Base-by-base conservation (phyloP, 257 asterid species). In the Anisodus tanguticus region DNA sequence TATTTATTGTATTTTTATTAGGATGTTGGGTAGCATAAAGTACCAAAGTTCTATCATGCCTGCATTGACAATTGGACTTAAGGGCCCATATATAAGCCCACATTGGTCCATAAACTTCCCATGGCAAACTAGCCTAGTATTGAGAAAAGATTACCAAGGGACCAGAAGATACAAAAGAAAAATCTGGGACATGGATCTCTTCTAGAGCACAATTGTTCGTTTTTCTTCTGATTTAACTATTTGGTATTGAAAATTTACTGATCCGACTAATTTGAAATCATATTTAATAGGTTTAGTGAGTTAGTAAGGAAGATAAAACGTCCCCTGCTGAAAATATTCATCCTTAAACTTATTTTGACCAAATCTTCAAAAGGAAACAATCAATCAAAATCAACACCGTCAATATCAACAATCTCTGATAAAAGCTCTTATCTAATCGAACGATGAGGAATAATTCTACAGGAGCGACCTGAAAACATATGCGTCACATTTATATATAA, bases 391-490 rank as follows among this genome's bases (percentile, higher is more conserved):
- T 3, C 43, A 49, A 4, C 39, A 43, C 0, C 2, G 6, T 6
- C 6, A 17, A 9, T 45, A 17, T 2, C 4, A 70, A 19, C 4
- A 70, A 19, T 35, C 54, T 72, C 45, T 41, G 45, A 41, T 41
- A 0, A 41, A 41, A 41, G 5, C 45, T 3, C 17, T 5, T 4
- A 9, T 45, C 16, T 2, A 74, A 19, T 72, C 0, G 12, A 5
- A 47, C 0, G 12, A 74, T 59, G 31, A 0, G 16, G 19, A 17
- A 17, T 58, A 59, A 9, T 59, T 59, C 31, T 17, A 59, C 64
- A 59, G 64, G 64, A 26, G 64, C 64, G 64, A 59, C 64, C 10
- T 59, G 64, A 59, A 26, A 59, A 59, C 64, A 59, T 59, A 59
- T 59, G 31, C 17, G 3, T 51, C 19, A 74, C 22, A 49, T 43